These are phyloP conservation scores for Candida boidinii DNA, from an alignment of 805 yeast species.

Conservation along the genomic window DNA sequence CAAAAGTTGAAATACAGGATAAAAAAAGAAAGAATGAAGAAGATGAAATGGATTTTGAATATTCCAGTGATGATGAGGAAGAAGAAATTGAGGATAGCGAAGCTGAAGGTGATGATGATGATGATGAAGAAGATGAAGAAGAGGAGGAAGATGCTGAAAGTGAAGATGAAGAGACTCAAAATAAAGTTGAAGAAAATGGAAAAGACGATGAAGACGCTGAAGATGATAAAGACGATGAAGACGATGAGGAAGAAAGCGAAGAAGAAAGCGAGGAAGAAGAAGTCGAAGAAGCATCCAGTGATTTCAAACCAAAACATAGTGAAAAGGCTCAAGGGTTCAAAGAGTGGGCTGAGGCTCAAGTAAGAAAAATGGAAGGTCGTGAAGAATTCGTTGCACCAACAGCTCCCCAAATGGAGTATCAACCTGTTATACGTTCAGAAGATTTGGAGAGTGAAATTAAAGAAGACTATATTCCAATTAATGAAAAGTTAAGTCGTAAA, in stretches of 20 bases:
- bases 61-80: constrained; percentile 23
- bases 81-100: constrained; percentile 19
- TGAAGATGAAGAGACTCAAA: constrained; percentile 22
- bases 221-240: constrained; percentile 25
- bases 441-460: constrained; percentile 67
- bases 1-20: constrained; percentile 39
- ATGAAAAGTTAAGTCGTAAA: constrained; percentile 44
- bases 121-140: constrained; percentile 4
- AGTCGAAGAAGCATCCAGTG: constrained; percentile 20
- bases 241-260: constrained; percentile 23
- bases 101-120: constrained; percentile 15
- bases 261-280: constrained; percentile 22
- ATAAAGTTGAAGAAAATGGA: constrained; percentile 22
- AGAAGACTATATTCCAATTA: constrained; percentile 49
- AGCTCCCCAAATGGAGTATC: constrained; percentile 42
- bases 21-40: constrained; percentile 34
- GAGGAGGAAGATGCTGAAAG: constrained; percentile 18
- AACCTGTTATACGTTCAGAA: constrained; percentile 53
- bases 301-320: constrained; percentile 33
- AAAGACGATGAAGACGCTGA: constrained; percentile 23
- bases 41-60: constrained; percentile 53
- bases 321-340: constrained; percentile 61
- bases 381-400: constrained; percentile 39
- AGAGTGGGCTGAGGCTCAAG: constrained; percentile 79
- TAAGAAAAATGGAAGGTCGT: constrained; percentile 55